Evolutionary conservation across 2,329 filamentous ascomycete genomes (phyloP).

Genomic region (Leptographium procerum): DNA sequence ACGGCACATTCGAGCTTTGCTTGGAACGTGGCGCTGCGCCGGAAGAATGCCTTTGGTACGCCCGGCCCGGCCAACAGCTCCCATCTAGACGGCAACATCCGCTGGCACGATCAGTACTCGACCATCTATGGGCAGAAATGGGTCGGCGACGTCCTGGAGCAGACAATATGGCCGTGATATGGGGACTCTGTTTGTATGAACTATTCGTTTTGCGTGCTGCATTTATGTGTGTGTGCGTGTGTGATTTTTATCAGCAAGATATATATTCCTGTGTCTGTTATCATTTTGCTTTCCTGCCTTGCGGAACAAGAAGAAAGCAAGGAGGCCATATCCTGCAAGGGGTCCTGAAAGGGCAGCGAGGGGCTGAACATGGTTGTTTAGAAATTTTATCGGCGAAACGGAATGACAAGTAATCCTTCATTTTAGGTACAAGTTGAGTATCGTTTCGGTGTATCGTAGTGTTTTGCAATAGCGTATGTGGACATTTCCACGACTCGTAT

Average conservation of each 20-base stretch:
- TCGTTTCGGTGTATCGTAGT: background rate
- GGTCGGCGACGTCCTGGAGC: conserved; percentile 11
- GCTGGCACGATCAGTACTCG: conserved; percentile 23
- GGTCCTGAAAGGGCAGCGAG: background rate
- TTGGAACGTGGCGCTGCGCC: conserved; percentile 33
- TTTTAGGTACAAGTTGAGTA: no score
- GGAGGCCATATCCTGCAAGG: background rate
- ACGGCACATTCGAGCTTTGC: conserved; percentile 32
- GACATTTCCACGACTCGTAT: no score
- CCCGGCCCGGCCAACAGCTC: background rate
- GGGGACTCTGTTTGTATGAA: no score
- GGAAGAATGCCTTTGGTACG: conserved; percentile 19
- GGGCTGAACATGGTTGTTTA: background rate
- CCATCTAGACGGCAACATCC: conserved; percentile 12
- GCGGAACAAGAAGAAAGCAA: no score
- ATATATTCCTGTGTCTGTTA: background rate
- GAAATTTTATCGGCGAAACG: background rate
- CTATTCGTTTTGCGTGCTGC: no score
- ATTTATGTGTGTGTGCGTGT: background rate
- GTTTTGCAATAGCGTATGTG: background rate
- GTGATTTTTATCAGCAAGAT: background rate
- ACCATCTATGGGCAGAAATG: conserved; percentile 18
- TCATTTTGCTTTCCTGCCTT: background rate
- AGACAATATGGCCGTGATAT: conserved; percentile 18
- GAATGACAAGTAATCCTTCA: no score